These are phyloP conservation scores for Porodaedalea pini DNA, from an alignment of 1,284 basidiomycete genomes.

Conservation along the genomic window DNA sequence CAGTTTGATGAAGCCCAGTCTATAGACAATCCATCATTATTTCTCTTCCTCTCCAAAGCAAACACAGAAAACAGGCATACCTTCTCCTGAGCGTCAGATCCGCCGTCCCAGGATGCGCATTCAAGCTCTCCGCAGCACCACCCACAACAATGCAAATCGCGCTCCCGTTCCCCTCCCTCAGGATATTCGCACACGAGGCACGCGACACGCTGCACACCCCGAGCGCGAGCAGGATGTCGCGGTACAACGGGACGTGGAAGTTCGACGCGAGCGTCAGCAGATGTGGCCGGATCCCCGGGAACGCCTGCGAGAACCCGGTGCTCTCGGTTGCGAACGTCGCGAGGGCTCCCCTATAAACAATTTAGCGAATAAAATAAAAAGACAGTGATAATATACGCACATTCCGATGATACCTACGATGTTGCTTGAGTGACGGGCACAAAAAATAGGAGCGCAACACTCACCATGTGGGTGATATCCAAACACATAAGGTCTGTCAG, in stretches of 20 bases:
- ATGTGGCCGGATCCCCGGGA: constrained; percentile 91
- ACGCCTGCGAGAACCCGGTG: constrained; percentile 89
- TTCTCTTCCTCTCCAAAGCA: constrained; percentile 10
- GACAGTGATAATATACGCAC: constrained; percentile 29
- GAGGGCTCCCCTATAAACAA: constrained; percentile 74
- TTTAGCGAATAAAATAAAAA: neutral
- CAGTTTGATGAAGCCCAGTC: constrained; percentile 92
- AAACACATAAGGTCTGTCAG: constrained; percentile 92
- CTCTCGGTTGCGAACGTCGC: constrained; percentile 94
- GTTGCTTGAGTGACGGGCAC: constrained; percentile 5
- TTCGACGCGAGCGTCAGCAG: constrained; percentile 89
- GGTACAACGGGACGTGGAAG: constrained; percentile 90
- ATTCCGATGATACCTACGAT: constrained; percentile 83
- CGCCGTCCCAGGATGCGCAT: constrained; percentile 91
- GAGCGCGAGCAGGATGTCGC: constrained; percentile 82
- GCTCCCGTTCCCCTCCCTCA: constrained; percentile 66
- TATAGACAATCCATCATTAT: constrained; percentile 27
- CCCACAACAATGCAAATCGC: constrained; percentile 96
- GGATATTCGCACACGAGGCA: constrained; percentile 84
- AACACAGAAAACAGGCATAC: constrained; percentile 33
- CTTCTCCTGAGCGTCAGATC: constrained; percentile 86
- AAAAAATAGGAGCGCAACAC: constrained; percentile 26
- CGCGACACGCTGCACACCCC: constrained; percentile 94
- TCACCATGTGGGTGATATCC: constrained; percentile 95
- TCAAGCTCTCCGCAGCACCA: constrained; percentile 91